These are phyloP conservation scores for Irpex sp. DNA, from an alignment of 1,284 basidiomycete species.

Conservation along the genomic window DNA sequence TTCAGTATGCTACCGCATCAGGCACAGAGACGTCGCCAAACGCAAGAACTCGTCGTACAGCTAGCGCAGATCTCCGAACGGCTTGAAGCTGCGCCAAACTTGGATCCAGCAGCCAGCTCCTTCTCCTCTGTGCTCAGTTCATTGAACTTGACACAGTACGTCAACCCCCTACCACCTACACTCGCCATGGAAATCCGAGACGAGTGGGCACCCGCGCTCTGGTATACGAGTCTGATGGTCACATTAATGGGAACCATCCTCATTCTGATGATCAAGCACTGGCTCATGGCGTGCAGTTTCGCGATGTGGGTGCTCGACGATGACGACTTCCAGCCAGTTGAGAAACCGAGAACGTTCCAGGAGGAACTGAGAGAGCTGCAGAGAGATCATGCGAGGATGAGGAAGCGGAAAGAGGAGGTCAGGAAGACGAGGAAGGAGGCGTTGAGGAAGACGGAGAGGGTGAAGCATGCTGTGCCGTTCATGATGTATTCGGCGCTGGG, in stretches of 20 bases:
- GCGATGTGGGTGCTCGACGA: neutral
- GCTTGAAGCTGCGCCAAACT: neutral
- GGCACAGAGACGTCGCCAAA: too few relatives aligned
- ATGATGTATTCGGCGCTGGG: conserved; percentile 8
- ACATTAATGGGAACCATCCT: conserved; percentile 6
- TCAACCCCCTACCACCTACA: neutral
- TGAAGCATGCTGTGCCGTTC: conserved; percentile 1
- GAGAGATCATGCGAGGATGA: neutral
- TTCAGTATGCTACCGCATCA: conserved; percentile 3
- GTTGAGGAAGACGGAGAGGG: conserved; percentile 1
- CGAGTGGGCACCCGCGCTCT: conserved; percentile 10
- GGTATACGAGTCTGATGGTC: conserved; percentile 7
- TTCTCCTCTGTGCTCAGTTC: neutral
- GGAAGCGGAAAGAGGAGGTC: neutral
- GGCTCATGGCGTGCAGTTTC: conserved; percentile 11
- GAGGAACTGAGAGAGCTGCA: neutral
- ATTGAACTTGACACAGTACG: neutral
- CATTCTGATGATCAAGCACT: conserved; percentile 9
- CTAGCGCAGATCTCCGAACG: neutral
- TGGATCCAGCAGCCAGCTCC: neutral
- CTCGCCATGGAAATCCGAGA: conserved; percentile 3
- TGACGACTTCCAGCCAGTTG: neutral
- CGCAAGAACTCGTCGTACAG: neutral
- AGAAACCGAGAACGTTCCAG: neutral
- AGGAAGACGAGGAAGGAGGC: conserved; percentile 6